These are phyloP conservation scores for Vanrija humicola DNA, from an alignment of 1,284 basidiomycete genomes.

Conservation along the genomic window DNA sequence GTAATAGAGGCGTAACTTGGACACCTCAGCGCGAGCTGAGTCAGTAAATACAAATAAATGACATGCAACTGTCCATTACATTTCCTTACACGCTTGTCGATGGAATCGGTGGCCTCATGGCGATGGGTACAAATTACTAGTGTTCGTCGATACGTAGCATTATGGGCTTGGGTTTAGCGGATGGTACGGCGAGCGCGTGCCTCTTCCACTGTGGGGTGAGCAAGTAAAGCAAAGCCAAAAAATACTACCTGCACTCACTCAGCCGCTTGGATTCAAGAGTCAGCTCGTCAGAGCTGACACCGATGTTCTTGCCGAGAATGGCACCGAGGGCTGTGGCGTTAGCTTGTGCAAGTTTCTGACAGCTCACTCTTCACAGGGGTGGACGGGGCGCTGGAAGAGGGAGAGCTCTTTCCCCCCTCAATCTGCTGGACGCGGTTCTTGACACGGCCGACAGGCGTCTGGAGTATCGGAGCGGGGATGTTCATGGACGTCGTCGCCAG, in stretches of 20 bases:
- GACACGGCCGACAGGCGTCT: constrained; percentile 6
- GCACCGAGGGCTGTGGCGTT: constrained; percentile 4
- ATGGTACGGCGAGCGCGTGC: constrained; percentile 11
- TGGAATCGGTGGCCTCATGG: no score
- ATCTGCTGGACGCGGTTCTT: constrained; percentile 4
- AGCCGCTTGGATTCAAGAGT: constrained; percentile 15
- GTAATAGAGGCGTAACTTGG: no score
- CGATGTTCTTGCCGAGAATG: constrained; percentile 4
- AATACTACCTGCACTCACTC: constrained; percentile 5
- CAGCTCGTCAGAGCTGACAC: constrained; percentile 13
- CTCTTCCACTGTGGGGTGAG: constrained; percentile 10
- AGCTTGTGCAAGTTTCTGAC: background rate
- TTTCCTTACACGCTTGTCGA: no score
- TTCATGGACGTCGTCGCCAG: no score
- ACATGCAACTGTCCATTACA: no score
- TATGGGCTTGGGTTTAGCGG: background rate
- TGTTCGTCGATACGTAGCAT: no score
- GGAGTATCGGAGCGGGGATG: no score
- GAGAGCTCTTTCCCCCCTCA: constrained; percentile 1
- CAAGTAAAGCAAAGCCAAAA: background rate
- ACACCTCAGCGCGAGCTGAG: no score
- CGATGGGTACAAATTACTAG: no score
- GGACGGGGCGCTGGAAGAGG: background rate
- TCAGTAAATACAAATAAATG: no score
- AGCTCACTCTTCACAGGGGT: constrained; percentile 6